phyloP scores from a whole-genome alignment of 1,284 basidiomycete species.

The Boletus nobilissimus region DNA sequence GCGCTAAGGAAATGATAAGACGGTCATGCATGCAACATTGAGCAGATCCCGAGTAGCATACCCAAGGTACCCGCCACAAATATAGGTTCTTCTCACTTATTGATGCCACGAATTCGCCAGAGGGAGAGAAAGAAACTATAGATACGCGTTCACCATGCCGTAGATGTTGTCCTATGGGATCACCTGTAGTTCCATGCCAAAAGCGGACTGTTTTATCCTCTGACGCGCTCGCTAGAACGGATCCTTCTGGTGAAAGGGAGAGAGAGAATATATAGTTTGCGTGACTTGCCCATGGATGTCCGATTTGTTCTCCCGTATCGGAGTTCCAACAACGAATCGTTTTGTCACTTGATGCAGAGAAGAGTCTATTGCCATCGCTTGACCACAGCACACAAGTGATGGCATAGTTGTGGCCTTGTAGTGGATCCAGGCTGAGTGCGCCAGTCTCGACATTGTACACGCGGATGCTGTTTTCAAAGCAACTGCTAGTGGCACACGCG shows the following conservation, averaged over 20 bases:
- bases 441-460: neutral
- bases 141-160: neutral
- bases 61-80: neutral
- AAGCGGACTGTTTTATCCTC: slow-evolving; percentile 19
- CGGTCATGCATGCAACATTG: neutral
- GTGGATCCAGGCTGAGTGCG: neutral
- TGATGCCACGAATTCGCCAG: slow-evolving; percentile 18
- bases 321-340: slow-evolving; percentile 21
- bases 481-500: neutral
- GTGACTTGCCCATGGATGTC: slow-evolving; percentile 20
- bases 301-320: neutral
- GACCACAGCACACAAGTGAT: slow-evolving; percentile 11
- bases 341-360: neutral
- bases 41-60: neutral
- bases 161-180: neutral
- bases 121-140: slow-evolving; percentile 13
- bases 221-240: slow-evolving; percentile 26
- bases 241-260: slow-evolving; percentile 16
- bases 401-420: neutral
- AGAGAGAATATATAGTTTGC: neutral
- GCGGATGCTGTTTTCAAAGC: too few species aligned
- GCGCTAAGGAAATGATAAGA: neutral
- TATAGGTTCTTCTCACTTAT: neutral
- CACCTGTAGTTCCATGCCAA: slow-evolving; percentile 19
- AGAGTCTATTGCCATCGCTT: neutral